phyloP scores from a whole-genome alignment of 345 rosid genomes.

The Reutealis trisperma region DNA sequence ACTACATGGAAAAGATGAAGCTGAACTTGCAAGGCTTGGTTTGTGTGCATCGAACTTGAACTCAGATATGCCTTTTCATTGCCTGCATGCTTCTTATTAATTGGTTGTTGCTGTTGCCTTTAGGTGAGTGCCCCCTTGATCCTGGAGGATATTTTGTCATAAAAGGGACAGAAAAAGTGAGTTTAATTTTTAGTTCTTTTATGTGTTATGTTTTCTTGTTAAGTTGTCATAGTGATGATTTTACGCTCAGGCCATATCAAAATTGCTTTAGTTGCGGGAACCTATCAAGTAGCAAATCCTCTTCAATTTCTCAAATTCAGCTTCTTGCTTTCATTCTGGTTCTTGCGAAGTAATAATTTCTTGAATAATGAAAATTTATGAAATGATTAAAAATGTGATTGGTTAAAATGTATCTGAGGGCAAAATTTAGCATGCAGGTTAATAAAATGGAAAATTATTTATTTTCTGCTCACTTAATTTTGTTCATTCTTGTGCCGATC shows the following conservation, averaged over 20 bases:
- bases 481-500: neutral
- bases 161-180: conserved; percentile 92
- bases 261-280: neutral
- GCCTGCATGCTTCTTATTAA: neutral
- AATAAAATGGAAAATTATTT: neutral
- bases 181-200: neutral
- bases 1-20: conserved; percentile 78
- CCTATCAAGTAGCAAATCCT: neutral
- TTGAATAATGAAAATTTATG: neutral
- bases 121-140: conserved; percentile 98
- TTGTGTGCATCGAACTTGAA: conserved; percentile 33
- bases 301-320: neutral
- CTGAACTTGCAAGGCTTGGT: conserved; percentile 92
- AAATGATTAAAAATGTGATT: too few relatives aligned
- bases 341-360: neutral
- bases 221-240: neutral
- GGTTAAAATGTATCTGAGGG: too few relatives aligned
- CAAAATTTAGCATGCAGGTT: neutral
- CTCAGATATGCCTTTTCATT: conserved; percentile 6
- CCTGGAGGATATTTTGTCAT: conserved; percentile 94
- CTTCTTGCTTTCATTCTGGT: neutral
- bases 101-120: conserved; percentile 19
- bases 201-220: neutral
- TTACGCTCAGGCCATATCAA: neutral
- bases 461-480: neutral